Percentiles rank a stretch among this genome's conserved stretches.
phyloP scores from a whole-genome alignment of 75 land plant genomes.

The Selaginella tamariscina region DNA sequence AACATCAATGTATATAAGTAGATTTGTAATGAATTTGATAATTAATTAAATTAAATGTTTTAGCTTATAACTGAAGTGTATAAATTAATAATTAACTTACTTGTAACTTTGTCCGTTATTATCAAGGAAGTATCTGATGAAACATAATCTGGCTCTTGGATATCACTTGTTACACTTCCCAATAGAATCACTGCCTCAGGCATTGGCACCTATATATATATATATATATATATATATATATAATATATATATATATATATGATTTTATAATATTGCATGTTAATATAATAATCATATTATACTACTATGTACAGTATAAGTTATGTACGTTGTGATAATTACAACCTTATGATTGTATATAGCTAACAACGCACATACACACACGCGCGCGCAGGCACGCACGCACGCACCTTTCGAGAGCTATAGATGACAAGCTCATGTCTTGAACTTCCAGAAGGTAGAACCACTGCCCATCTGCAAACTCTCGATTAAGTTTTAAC shows the following conservation, averaged over 20 bases:
- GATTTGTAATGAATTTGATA: too few relatives aligned
- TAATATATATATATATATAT: too few relatives aligned
- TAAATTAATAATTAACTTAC: neutral
- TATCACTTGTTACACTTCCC: constrained; percentile 5
- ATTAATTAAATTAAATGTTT: too few relatives aligned
- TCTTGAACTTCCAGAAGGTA: neutral
- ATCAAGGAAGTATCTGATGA: neutral
- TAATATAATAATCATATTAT: too few relatives aligned
- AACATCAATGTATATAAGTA: neutral
- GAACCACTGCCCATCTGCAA: constrained; percentile 7
- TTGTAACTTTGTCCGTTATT: constrained; percentile 12
- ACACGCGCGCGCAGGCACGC: too few relatives aligned
- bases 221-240: neutral
- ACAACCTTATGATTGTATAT: too few relatives aligned
- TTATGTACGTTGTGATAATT: too few relatives aligned
- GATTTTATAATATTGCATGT: too few relatives aligned
- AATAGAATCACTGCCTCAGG: neutral
- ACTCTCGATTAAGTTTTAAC: too few relatives aligned
- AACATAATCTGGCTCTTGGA: neutral
- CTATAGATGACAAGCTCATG: constrained; percentile 1
- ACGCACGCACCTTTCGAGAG: constrained; percentile 3
- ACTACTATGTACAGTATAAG: too few relatives aligned
- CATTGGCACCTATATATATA: neutral
- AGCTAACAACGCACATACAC: too few relatives aligned
- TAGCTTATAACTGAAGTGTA: neutral